Evolutionary conservation across 23 red algal genomes (phyloP).

Genomic region (Gracilaria domingensis): DNA sequence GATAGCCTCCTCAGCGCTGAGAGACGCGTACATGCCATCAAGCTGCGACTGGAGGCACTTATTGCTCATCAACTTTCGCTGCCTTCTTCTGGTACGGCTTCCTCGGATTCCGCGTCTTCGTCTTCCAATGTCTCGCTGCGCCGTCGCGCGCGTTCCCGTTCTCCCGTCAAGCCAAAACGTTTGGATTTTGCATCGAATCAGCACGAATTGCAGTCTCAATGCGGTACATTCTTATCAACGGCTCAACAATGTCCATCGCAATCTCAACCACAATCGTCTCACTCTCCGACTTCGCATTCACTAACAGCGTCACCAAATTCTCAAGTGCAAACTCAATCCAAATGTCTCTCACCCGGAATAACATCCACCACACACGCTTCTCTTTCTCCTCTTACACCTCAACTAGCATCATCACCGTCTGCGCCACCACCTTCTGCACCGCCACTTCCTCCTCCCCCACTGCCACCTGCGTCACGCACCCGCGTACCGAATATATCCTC

Average conservation of each 20-base stretch:
- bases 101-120: not conserved
- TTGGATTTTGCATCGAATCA: not conserved
- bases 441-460: not conserved
- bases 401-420: not conserved
- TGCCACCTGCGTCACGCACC: not conserved
- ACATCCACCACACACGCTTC: not conserved
- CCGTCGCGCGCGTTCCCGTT: not conserved
- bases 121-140: not conserved
- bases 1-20: conserved; percentile 20
- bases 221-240: no score
- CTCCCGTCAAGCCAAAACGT: not conserved
- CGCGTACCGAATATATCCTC: not conserved
- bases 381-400: not conserved
- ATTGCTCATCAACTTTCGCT: conserved; percentile 14
- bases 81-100: not conserved
- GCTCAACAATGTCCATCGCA: not conserved
- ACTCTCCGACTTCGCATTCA: no score
- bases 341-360: not conserved
- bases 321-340: not conserved
- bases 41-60: not conserved
- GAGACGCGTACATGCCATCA: not conserved
- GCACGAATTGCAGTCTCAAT: no score
- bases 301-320: not conserved
- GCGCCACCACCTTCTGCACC: not conserved
- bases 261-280: not conserved